Base-by-base conservation (phyloP, 495 filamentous ascomycete species). In the Hypoxylon fuscum region DNA sequence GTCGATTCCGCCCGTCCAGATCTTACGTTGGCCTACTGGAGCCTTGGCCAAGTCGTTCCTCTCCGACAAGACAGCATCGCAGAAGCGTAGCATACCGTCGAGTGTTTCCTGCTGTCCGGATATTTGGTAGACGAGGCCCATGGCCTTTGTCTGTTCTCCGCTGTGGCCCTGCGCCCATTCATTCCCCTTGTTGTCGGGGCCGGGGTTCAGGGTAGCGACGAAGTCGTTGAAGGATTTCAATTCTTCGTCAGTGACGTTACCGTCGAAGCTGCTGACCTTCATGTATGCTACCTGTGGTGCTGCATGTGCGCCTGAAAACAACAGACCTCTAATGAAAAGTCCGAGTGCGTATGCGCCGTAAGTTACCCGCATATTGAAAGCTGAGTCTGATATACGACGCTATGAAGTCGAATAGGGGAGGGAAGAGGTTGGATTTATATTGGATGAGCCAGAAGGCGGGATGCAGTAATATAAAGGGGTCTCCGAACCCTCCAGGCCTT, bases 241-340 rank as follows among this genome's bases (percentile, higher is more conserved):
- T 9, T 57, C 59, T 12, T 57, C 52, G 4, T 57, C 37, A 4
- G 59, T 63, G 46, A 57, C 52, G 8, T 43, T 37, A n/a, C 61
- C 61, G 34, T 64, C 55, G 22, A 64, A 64, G 40, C 59, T 63
- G 47, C 59, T 57, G 37, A 63, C 46, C 20, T 57, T 63, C 45
- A 63, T 63, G n/a, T n/a, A 3, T 27, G 25, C 21, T 46, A 37
- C n/a, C n/a, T n/a, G n/a, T n/a, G n/a, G n/a, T n/a, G n/a, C n/a
- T 9, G 52, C 59, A 0, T 51, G 31, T 1, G 46, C 45, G 22
- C 45, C 45, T 10, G 44, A 37, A 1, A 57, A 21, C 2, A 48
- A 14, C 15, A 57, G n/a, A 3, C 54, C 54, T n/a, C n/a, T n/a
- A n/a, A n/a, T n/a, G 7, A 57, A 14, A 17, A 57, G 34, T 10